Evolutionary conservation across 2,329 filamentous ascomycete genomes (phyloP).

Genomic region (Aspergillus sp.): DNA sequence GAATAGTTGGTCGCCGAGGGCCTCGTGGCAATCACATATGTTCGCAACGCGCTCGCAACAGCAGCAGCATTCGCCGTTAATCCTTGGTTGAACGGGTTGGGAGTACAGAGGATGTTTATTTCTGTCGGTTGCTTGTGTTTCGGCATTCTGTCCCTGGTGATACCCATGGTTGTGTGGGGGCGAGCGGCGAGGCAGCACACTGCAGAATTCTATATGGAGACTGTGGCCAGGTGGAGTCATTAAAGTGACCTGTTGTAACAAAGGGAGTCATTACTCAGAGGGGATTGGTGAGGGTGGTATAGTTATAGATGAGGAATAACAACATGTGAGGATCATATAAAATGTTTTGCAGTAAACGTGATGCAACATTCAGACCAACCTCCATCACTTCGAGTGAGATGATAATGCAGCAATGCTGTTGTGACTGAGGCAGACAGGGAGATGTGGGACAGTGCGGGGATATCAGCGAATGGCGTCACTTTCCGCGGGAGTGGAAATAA

Average conservation of each 20-base stretch:
- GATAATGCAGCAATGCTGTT: too few relatives aligned
- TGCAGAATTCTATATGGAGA: constrained; percentile 2
- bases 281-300: too few relatives aligned
- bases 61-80: constrained; percentile 3
- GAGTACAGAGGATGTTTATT: constrained; percentile 9
- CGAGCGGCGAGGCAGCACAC: background rate
- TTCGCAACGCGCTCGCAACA: constrained; percentile 6
- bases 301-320: too few relatives aligned
- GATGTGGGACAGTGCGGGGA: background rate
- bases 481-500: background rate
- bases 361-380: too few relatives aligned
- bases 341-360: too few relatives aligned
- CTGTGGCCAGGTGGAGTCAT: background rate
- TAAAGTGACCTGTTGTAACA: too few relatives aligned
- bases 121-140: constrained; percentile 1
- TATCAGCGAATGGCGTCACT: constrained; percentile 1
- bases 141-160: background rate
- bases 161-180: constrained; percentile 10
- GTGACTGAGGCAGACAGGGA: too few relatives aligned
- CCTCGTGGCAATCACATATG: background rate
- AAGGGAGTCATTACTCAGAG: too few relatives aligned
- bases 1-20: constrained; percentile 3
- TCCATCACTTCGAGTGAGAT: too few relatives aligned
- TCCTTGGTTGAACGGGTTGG: constrained; percentile 6
- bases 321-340: too few relatives aligned